Conservation (phyloP, 1,284 basidiomycete genomes). For the Microbotryomycetes sp. region DNA sequence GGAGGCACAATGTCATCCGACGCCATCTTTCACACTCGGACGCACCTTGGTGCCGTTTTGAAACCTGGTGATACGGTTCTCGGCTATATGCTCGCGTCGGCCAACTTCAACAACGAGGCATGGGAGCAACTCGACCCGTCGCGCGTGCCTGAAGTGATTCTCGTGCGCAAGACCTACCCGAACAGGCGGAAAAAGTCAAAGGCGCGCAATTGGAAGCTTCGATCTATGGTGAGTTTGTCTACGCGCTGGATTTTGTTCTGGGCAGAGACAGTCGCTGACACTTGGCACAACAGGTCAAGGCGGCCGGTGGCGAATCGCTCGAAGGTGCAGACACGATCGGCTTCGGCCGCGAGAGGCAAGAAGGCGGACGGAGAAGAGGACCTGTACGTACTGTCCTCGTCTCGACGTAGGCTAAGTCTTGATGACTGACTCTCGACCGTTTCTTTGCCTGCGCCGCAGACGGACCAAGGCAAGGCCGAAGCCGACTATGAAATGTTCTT, state of each 20-base stretch:
- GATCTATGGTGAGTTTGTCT: slow-evolving; percentile 58
- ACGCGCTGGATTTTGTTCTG: background rate
- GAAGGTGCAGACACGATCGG: slow-evolving; percentile 43
- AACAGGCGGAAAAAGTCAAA: slow-evolving; percentile 86
- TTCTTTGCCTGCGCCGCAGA: background rate
- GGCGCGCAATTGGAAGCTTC: slow-evolving; percentile 77
- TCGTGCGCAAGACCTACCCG: slow-evolving; percentile 94
- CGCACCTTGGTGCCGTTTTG: slow-evolving; percentile 87
- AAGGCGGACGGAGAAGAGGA: slow-evolving; percentile 34
- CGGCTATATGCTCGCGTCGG: slow-evolving; percentile 78
- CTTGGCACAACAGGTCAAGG: slow-evolving; percentile 52
- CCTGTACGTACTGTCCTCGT: slow-evolving; percentile 13
- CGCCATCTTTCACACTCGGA: slow-evolving; percentile 90
- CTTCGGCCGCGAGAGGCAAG: slow-evolving; percentile 51
- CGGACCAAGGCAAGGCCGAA: slow-evolving; percentile 89
- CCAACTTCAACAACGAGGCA: slow-evolving; percentile 88
- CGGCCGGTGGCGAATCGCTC: slow-evolving; percentile 54
- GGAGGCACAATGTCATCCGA: slow-evolving; percentile 63
- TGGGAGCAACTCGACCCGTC: slow-evolving; percentile 64
- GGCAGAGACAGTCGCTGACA: background rate
- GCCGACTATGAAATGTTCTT: slow-evolving; percentile 96
- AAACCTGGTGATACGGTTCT: slow-evolving; percentile 91
- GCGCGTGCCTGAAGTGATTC: slow-evolving; percentile 77
- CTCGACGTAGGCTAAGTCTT: background rate
- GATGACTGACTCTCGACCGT: background rate